phyloP scores from a whole-genome alignment of 768 basidiomycete genomes.

The Lactarius sanguifluus region DNA sequence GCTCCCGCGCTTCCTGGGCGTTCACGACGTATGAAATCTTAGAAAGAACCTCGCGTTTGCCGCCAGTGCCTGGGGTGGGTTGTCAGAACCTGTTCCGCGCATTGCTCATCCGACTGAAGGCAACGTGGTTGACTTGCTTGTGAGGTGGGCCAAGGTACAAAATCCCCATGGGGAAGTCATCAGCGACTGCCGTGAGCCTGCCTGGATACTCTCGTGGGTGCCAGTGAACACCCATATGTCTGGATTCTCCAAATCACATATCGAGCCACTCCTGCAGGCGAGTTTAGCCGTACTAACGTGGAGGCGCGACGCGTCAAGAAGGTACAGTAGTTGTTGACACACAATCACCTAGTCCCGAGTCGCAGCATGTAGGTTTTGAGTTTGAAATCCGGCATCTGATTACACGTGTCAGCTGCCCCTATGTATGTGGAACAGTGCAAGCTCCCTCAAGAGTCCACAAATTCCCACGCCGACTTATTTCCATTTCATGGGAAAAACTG shows the following conservation, averaged over 20 bases:
- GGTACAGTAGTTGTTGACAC: too few relatives aligned
- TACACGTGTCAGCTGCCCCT: slow-evolving; percentile 6
- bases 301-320: neutral
- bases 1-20: slow-evolving; percentile 2
- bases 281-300: neutral
- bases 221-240: neutral
- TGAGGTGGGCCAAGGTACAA: neutral
- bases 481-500: neutral
- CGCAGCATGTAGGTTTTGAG: neutral
- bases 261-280: neutral
- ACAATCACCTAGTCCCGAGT: neutral
- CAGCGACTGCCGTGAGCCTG: neutral
- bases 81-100: neutral
- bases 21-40: neutral
- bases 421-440: neutral
- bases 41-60: neutral
- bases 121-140: neutral
- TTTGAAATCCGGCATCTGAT: neutral
- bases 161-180: slow-evolving; percentile 9
- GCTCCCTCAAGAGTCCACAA: neutral
- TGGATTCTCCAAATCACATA: neutral
- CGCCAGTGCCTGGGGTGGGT: slow-evolving; percentile 4
- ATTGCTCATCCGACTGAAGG: neutral
- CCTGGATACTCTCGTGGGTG: neutral
- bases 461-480: neutral